Evolutionary conservation across 2,329 filamentous ascomycete species (phyloP).

Genomic region (Penicillium hesseltinei): DNA sequence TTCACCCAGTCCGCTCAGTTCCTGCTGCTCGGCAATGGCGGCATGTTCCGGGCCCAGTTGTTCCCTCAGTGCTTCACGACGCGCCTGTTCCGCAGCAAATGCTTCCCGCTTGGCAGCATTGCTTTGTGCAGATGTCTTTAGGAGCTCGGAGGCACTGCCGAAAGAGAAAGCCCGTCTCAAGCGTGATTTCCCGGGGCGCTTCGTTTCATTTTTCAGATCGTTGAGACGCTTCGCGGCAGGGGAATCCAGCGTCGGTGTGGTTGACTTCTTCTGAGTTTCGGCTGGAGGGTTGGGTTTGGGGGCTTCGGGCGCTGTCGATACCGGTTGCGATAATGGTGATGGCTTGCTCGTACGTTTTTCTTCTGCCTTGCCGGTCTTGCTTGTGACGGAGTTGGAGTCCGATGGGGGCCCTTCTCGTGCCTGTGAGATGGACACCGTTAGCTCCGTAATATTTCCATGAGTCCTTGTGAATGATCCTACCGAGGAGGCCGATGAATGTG

Average conservation of each 20-base stretch:
- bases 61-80: conserved; percentile 64
- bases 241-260: conserved; percentile 49
- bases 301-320: conserved; percentile 46
- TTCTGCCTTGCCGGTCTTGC: conserved; percentile 58
- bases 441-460: neutral
- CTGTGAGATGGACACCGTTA: conserved; percentile 12
- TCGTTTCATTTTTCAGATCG: conserved; percentile 77
- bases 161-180: conserved; percentile 93
- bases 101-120: conserved; percentile 45
- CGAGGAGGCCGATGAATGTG: conserved; percentile 59
- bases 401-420: conserved; percentile 22
- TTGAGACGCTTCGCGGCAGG: conserved; percentile 80
- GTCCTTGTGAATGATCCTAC: conserved; percentile 50
- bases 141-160: conserved; percentile 87
- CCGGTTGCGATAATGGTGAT: conserved; percentile 72
- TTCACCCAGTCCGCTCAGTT: conserved; percentile 85
- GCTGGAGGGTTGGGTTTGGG: conserved; percentile 19
- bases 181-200: conserved; percentile 78
- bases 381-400: conserved; percentile 22
- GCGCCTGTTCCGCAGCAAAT: conserved; percentile 56
- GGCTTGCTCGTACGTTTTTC: conserved; percentile 66
- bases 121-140: conserved; percentile 68
- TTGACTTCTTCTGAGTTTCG: conserved; percentile 27
- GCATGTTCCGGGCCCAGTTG: conserved; percentile 83
- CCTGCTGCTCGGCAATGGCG: conserved; percentile 86